Base-by-base conservation (phyloP, 306 rosid species). In the Morella rubra region DNA sequence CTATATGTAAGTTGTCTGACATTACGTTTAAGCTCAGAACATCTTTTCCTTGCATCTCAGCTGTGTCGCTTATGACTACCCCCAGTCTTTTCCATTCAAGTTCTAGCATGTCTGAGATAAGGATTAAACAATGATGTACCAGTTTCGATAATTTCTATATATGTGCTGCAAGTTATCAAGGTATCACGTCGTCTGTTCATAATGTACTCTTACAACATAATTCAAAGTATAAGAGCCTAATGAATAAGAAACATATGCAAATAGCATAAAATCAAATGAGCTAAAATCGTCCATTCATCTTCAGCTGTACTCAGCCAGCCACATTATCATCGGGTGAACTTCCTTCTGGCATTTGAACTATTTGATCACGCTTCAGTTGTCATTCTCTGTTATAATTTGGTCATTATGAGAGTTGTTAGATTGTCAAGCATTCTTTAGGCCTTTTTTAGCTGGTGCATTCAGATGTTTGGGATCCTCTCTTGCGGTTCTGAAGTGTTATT, bases 1-100 rank as follows among this genome's bases (percentile, higher is more conserved):
- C 77, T 92, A 51, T 76, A 82, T 82, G 99, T 92, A 86, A 92
- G 97, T 87, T 77, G 24, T 71, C 71, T 7, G 61, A 74, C 73
- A 22, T 50, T 44, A 44, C 60, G 41, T 73, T 76, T 71, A 11
- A 79, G 44, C 73, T 74, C 79, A 18, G 60, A 73, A 64, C 50
- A 54, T 24, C 4, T 49, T 74, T 69, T 16, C 18, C 6, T 65
- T 18, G 64, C 20, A 47, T 56, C 18, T 47, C 62, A 40, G 7
- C 55, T 75, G 45, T 42, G 10, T 32, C 44, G 12, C 46, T 65
- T 65, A 32, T 41, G 70, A 65, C 49, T 62, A 7, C 68, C 5
- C 3, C 10, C 37, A 3, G 16, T 41, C 49, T 65, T 65, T 65
- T 65, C 22, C 37, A 32, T 32, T 32, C 2, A 32, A 32, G 37